Percentiles rank a stretch among this genome's conserved stretches.
phyloP scores from a whole-genome alignment of 352 stramenopile species.

The Phytophthora idaei region DNA sequence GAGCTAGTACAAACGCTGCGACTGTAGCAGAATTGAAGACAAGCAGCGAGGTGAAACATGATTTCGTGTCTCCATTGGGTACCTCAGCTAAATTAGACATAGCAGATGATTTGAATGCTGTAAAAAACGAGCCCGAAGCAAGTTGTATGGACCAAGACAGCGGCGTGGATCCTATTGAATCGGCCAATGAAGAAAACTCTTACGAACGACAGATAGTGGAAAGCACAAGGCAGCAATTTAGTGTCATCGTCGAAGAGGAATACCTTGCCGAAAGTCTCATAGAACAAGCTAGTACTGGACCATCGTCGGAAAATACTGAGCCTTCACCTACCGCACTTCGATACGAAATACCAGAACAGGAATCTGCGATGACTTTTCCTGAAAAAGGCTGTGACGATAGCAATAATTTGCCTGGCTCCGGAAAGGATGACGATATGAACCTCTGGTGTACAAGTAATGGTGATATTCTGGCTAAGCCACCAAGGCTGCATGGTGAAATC shows the following conservation, averaged over 20 bases:
- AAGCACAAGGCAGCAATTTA: background rate
- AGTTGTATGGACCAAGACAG: background rate
- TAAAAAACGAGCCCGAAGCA: background rate
- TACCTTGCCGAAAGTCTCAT: slow-evolving; percentile 16
- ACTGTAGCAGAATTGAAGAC: background rate
- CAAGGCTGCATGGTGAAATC: background rate
- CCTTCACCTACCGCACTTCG: background rate
- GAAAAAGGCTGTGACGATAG: background rate
- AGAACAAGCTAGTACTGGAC: slow-evolving; percentile 3
- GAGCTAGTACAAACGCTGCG: background rate
- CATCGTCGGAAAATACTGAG: slow-evolving; percentile 2
- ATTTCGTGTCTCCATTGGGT: no score
- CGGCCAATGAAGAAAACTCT: background rate
- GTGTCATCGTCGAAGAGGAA: slow-evolving; percentile 11
- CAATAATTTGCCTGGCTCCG: background rate
- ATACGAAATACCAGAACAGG: background rate
- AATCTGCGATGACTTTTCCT: background rate
- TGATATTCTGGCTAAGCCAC: no score
- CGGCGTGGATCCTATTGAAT: background rate
- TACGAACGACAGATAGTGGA: background rate
- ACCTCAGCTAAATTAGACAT: background rate
- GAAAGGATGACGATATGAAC: background rate
- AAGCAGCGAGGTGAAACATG: background rate
- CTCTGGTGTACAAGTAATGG: background rate
- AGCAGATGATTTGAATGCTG: background rate